Evolutionary conservation across 2,329 filamentous ascomycete genomes (phyloP).

Genomic region (Cytospora paraplurivora): DNA sequence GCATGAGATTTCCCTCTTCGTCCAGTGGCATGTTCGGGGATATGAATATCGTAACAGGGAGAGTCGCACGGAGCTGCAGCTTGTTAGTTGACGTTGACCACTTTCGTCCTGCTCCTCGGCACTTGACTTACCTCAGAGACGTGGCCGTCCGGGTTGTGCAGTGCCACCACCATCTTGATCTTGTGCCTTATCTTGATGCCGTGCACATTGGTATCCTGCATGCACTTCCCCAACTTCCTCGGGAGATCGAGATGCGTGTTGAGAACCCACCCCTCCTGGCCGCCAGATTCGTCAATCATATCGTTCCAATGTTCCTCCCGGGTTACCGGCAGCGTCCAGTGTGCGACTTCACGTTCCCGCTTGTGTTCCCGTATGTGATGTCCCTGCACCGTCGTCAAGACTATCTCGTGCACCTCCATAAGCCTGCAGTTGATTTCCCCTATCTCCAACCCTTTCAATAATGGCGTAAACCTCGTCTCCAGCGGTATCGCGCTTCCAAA

Average conservation of each 20-base stretch:
- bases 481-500: slow-evolving; percentile 86
- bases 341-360: slow-evolving; percentile 63
- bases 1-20: slow-evolving; percentile 78
- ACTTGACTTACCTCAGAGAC: slow-evolving; percentile 71
- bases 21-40: slow-evolving; percentile 90
- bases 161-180: slow-evolving; percentile 84
- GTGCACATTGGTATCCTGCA: slow-evolving; percentile 86
- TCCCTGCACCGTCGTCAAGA: slow-evolving; percentile 49
- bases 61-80: slow-evolving; percentile 74
- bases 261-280: slow-evolving; percentile 64
- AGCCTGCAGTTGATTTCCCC: slow-evolving; percentile 81
- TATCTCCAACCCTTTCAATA: slow-evolving; percentile 85
- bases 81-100: slow-evolving; percentile 33
- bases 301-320: slow-evolving; percentile 68
- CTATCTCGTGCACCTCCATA: slow-evolving; percentile 75
- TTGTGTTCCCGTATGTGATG: slow-evolving; percentile 60
- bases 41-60: slow-evolving; percentile 92
- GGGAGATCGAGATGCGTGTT: slow-evolving; percentile 70
- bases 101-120: neutral
- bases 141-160: slow-evolving; percentile 94
- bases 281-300: slow-evolving; percentile 65
- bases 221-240: slow-evolving; percentile 76
- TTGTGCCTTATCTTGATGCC: slow-evolving; percentile 94
- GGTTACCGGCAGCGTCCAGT: slow-evolving; percentile 57
- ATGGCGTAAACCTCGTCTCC: slow-evolving; percentile 82